Conservation (phyloP, 345 rosid species). For the Arabis hirsuta region DNA sequence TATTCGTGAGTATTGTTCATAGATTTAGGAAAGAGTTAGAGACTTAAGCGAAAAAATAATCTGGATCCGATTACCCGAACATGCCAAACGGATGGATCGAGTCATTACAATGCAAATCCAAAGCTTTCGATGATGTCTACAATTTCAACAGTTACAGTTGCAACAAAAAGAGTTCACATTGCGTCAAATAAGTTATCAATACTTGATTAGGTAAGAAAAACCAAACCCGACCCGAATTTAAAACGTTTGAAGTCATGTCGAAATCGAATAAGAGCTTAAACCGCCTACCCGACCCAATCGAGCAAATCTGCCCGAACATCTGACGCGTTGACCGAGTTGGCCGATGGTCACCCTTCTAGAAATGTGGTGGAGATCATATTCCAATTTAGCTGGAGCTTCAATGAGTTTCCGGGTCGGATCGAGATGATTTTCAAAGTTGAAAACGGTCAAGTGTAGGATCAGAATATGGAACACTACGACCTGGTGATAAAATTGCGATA, state of each 20-base stretch:
- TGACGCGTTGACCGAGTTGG: conserved; percentile 70
- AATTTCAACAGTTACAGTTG: conserved; percentile 61
- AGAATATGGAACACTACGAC: too few species aligned
- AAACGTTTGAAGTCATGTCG: conserved; percentile 34
- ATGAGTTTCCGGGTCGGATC: conserved; percentile 64
- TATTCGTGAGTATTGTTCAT: conserved; percentile 23
- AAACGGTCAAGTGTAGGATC: too few species aligned
- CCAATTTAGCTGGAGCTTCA: conserved; percentile 79
- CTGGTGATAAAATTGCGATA: too few species aligned
- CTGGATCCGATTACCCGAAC: conserved; percentile 39
- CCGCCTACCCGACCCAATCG: conserved; percentile 42
- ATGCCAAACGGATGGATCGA: conserved; percentile 83
- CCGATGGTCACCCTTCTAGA: conserved; percentile 82
- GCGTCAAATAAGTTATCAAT: conserved; percentile 72
- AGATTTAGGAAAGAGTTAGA: not conserved
- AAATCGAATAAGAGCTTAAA: conserved; percentile 37
- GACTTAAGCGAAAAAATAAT: not conserved
- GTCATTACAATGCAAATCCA: conserved; percentile 83
- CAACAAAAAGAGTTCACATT: conserved; percentile 46
- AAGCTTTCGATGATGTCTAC: conserved; percentile 77
- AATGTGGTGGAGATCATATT: conserved; percentile 89
- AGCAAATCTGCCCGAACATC: conserved; percentile 44
- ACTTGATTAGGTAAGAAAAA: conserved; percentile 35
- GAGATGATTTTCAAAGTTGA: conserved; percentile 88
- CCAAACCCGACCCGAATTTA: conserved; percentile 35